These are phyloP conservation scores for Aspergillus sp. DNA, from an alignment of 2,329 filamentous ascomycete species.

Conservation along the genomic window DNA sequence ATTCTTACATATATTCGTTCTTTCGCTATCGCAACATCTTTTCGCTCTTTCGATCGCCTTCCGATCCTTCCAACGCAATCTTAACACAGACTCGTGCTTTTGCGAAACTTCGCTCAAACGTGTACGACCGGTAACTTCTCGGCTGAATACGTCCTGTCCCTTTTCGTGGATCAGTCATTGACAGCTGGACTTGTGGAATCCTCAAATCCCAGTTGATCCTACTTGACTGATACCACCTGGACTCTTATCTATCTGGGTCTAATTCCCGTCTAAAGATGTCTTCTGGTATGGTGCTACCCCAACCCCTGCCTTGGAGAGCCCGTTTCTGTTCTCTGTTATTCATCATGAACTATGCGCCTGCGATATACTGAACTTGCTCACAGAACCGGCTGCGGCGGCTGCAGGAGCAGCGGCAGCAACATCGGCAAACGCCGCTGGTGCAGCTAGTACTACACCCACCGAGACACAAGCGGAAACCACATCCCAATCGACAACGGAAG, in stretches of 20 bases:
- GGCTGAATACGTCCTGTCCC: slow-evolving; percentile 6
- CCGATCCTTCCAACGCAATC: neutral
- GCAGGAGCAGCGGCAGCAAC: slow-evolving; percentile 8
- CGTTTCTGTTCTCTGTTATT: neutral
- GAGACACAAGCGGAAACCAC: slow-evolving; percentile 6
- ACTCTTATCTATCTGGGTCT: neutral
- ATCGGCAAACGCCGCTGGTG: slow-evolving; percentile 12
- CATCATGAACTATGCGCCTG: neutral
- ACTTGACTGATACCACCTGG: neutral
- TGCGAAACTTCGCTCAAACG: slow-evolving; percentile 9
- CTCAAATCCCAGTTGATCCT: neutral
- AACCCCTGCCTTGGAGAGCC: neutral
- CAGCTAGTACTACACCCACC: slow-evolving; percentile 7
- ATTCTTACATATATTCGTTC: slow-evolving; percentile 2
- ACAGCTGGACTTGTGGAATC: neutral
- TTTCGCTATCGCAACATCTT: slow-evolving; percentile 2
- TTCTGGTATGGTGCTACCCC: slow-evolving; percentile 6
- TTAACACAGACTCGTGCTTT: slow-evolving; percentile 3
- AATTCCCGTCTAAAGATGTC: neutral
- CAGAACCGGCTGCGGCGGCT: slow-evolving; percentile 3
- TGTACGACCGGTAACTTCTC: slow-evolving; percentile 5
- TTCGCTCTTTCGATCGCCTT: neutral
- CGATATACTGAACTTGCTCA: neutral
- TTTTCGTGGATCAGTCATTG: neutral
- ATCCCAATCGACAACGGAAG: slow-evolving; percentile 17